Percentiles rank a stretch among this genome's conserved stretches.
Conservation (phyloP, 1,284 basidiomycete genomes). For the Garcileccinum viscosum region DNA sequence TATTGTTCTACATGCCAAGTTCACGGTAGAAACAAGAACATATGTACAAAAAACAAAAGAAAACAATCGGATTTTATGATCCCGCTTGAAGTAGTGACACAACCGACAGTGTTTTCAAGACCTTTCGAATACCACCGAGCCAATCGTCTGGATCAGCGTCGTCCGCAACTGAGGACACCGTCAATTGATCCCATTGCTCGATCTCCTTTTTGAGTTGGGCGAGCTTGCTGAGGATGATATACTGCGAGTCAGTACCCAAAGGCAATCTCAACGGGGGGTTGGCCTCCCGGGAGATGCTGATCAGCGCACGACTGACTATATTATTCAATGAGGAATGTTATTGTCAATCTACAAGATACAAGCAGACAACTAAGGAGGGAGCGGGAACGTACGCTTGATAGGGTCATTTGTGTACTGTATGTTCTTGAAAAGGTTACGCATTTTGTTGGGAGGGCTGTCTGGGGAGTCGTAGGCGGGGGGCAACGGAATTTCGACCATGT, state of each 20-base stretch:
- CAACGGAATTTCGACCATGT: slow-evolving; percentile 23
- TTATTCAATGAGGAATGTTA: slow-evolving; percentile 8
- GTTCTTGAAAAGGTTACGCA: slow-evolving; percentile 19
- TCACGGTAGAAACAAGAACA: no score
- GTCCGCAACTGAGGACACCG: slow-evolving; percentile 29
- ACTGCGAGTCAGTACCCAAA: slow-evolving; percentile 29
- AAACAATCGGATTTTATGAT: no score
- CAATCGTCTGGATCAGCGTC: slow-evolving; percentile 24
- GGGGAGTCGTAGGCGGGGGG: slow-evolving; percentile 22
- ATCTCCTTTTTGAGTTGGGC: slow-evolving; percentile 24
- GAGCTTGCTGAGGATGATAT: slow-evolving; percentile 22
- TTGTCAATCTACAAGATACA: not conserved
- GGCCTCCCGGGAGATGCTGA: slow-evolving; percentile 23
- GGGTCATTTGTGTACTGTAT: slow-evolving; percentile 1
- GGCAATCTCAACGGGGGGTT: slow-evolving; percentile 32
- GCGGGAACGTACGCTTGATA: slow-evolving; percentile 17
- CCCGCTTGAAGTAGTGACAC: not conserved
- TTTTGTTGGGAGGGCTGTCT: slow-evolving; percentile 24
- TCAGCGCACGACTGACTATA: slow-evolving; percentile 22
- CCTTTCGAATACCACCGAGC: not conserved
- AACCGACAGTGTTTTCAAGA: not conserved
- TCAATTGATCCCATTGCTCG: slow-evolving; percentile 24
- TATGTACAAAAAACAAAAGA: no score
- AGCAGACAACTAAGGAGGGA: not conserved
- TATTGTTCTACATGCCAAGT: no score